Conservation (phyloP, 2,329 filamentous ascomycete species). For the Colletotrichum simmondsii region DNA sequence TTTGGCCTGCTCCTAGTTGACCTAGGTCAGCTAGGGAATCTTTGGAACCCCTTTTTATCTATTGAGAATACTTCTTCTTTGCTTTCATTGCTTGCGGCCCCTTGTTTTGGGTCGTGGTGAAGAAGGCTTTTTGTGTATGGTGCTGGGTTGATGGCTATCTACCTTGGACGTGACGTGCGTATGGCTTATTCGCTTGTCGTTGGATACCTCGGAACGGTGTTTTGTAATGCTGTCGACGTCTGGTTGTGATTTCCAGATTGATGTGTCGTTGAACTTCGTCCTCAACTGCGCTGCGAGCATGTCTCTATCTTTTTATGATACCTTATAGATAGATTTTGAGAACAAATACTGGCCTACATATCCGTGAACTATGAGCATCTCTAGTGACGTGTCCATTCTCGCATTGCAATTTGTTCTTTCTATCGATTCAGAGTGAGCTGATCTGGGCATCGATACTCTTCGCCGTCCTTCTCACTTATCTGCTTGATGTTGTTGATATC, state of each 20-base stretch:
- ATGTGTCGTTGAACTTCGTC: no score
- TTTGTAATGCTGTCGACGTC: no score
- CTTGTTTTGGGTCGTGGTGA: constrained; percentile 52
- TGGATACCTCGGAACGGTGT: no score
- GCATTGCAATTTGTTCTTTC: rapidly evolving
- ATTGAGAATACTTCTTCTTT: constrained; percentile 38
- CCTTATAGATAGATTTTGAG: no score
- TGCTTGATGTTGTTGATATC: neutral
- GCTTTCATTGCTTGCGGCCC: constrained; percentile 64
- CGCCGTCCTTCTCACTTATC: neutral
- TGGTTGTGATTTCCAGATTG: no score
- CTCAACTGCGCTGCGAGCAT: no score
- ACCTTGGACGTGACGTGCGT: neutral
- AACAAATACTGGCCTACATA: no score
- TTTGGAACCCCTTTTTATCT: constrained; percentile 67
- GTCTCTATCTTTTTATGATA: no score
- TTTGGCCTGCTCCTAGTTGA: constrained; percentile 59
- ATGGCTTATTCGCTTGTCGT: no score
- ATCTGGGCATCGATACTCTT: neutral
- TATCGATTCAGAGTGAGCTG: neutral
- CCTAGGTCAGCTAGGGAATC: constrained; percentile 80
- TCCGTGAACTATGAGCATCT: no score
- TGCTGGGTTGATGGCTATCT: neutral
- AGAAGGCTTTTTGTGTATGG: constrained; percentile 52
- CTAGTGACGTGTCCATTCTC: neutral